Conservation (phyloP, 305 asterid genomes). For the Fraxinus angustifolia region DNA sequence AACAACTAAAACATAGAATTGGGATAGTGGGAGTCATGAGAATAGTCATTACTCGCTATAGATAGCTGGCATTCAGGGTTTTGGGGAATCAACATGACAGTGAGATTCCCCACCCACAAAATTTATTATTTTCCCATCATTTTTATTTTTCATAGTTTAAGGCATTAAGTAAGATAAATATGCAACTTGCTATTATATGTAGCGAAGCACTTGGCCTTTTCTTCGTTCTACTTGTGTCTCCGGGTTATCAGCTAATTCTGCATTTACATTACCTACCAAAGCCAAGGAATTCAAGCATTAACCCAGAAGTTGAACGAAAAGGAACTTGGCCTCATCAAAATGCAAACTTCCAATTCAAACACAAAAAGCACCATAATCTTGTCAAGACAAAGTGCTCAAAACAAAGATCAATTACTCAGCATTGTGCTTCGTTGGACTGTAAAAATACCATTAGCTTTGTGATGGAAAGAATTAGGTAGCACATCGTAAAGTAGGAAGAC, state of each 20-base stretch:
- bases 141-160: neutral
- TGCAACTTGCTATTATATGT: neutral
- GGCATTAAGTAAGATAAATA: neutral
- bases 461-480: neutral
- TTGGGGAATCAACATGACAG: conserved; percentile 1
- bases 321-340: neutral
- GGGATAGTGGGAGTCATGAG: neutral
- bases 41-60: neutral
- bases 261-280: neutral
- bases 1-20: neutral
- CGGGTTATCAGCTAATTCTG: neutral
- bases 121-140: neutral
- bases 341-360: neutral
- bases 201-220: neutral
- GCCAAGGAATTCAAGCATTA: neutral
- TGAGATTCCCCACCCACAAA: conserved; percentile 1
- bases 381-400: neutral
- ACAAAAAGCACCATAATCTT: neutral
- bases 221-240: neutral
- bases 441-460: neutral
- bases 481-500: neutral
- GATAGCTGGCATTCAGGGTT: neutral
- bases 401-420: neutral
- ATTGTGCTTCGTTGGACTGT: neutral
- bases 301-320: neutral